These are phyloP conservation scores for Westerdykella aurantiaca DNA, from an alignment of 2,329 filamentous ascomycete species.

Conservation along the genomic window DNA sequence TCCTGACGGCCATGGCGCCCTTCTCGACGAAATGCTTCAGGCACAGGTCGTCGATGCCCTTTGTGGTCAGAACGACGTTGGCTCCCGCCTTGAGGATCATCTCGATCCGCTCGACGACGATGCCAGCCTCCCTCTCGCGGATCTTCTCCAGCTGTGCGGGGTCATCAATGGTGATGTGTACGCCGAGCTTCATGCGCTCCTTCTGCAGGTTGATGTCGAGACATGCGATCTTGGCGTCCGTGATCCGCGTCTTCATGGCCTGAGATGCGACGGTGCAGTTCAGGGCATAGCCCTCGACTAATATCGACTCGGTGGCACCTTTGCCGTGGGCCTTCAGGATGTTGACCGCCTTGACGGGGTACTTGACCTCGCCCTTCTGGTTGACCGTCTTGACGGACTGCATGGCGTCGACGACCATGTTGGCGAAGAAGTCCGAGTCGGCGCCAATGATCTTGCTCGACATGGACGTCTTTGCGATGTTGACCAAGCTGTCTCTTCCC, in stretches of 20 bases:
- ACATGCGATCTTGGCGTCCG: conserved; percentile 92
- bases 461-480: conserved; percentile 98
- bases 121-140: conserved; percentile 82
- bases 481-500: conserved; percentile 83
- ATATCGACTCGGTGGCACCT: conserved; percentile 76
- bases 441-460: conserved; percentile 97
- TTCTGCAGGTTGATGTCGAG: conserved; percentile 98
- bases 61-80: conserved; percentile 93
- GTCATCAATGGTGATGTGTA: conserved; percentile 97
- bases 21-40: conserved; percentile 92
- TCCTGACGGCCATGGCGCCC: conserved; percentile 89
- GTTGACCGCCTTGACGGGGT: conserved; percentile 98
- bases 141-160: conserved; percentile 97
- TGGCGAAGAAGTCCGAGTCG: conserved; percentile 93
- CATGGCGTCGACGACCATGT: conserved; percentile 97
- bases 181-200: conserved; percentile 97
- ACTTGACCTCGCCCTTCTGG: conserved; percentile 85
- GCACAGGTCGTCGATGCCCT: conserved; percentile 95
- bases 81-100: conserved; percentile 97
- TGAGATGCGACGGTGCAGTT: conserved; percentile 99
- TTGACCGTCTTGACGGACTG: conserved; percentile 90
- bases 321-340: conserved; percentile 98
- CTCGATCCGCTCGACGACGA: conserved; percentile 88
- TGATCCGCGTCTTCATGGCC: conserved; percentile 89
- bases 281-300: conserved; percentile 93